Percentiles rank a stretch among this genome's conserved stretches.
phyloP scores from a whole-genome alignment of 176 grass and related monocot species.

The Triticum aestivum region DNA sequence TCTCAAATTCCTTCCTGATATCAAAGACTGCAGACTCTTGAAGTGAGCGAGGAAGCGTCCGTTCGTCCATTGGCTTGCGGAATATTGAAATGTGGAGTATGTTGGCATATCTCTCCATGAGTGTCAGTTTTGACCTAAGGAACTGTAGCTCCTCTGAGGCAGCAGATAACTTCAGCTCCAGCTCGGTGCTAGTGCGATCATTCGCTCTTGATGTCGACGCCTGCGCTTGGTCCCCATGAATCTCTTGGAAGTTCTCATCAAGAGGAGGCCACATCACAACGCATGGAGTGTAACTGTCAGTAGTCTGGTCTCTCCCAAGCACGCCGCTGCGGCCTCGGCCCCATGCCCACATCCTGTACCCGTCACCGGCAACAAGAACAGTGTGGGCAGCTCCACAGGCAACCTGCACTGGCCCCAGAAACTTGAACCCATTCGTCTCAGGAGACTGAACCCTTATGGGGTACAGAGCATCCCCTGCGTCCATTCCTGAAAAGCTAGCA shows the following conservation, averaged over 20 bases:
- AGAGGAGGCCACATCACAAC: conserved; percentile 84
- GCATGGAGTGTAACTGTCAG: conserved; percentile 76
- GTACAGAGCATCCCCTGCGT: conserved; percentile 78
- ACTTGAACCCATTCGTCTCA: conserved; percentile 73
- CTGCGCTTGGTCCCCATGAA: conserved; percentile 15
- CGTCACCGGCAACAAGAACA: conserved; percentile 89
- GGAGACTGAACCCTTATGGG: conserved; percentile 74
- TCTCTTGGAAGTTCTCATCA: conserved; percentile 47
- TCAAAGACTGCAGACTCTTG: conserved; percentile 81
- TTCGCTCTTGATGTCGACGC: conserved; percentile 36
- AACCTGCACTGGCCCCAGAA: conserved; percentile 71
- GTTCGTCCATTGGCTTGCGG: conserved; percentile 74
- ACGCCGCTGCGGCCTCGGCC: conserved; percentile 88
- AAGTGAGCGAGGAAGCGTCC: conserved; percentile 55
- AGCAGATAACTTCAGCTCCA: conserved; percentile 61
- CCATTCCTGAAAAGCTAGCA: conserved; percentile 74
- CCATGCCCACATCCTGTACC: conserved; percentile 94
- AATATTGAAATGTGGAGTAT: conserved; percentile 96
- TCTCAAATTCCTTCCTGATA: conserved; percentile 87
- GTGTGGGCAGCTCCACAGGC: conserved; percentile 93
- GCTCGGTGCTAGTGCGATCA: conserved; percentile 29
- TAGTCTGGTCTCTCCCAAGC: conserved; percentile 57
- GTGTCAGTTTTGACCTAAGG: conserved; percentile 60
- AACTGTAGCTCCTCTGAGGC: conserved; percentile 58
- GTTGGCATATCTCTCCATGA: conserved; percentile 87